Evolutionary conservation across 2,329 filamentous ascomycete species (phyloP), one percentile per base, ranked within the genome.

Genomic region (Ophiostoma ulmi): DNA sequence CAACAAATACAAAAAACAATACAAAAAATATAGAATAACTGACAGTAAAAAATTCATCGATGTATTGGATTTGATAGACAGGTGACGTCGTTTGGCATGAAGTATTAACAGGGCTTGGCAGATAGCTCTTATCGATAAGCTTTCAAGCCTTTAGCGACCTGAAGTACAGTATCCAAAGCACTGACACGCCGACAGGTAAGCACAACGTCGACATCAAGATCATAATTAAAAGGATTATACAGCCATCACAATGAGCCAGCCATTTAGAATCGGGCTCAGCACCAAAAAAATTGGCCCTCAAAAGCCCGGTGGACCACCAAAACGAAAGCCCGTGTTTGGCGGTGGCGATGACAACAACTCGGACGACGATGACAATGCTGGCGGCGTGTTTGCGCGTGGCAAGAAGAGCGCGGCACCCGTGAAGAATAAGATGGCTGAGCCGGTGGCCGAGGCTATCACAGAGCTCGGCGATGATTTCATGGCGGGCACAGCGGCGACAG

Each of bases 301-400:
- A 76, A 91, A 90, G 78, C 77, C 83, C 1, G 80, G 79, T 70
- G 79, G 79, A 72, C 79, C 82, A 2, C 77, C 80, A 1, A 86
- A 83, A 75, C 80, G 83, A 74, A 88, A 85, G 76, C 80, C 84
- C 1, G 83, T 87, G 73, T 88, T 91, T 74, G 87, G 86, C 73
- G 85, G 84, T 73, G 85, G 85, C 73, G 84, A 83, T 72, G 84
- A 88, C 73, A 84, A 88, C 72, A 81, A 87, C 70, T 70, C 70
- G 26, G 85, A 78, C 26, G 77, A 77, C 70, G 78, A 76, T 39
- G 76, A 77, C 70, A 35, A 48, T 26, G 72, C 14, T 31, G 68
- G 38, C 61, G 72, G 44, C 14, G 69, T 67, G 22, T 66, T 72
- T 72, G 72, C 67, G 17, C 38, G 39, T 13, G n/a, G 48, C 8